Evolutionary conservation across 176 grass and related monocot genomes (phyloP).

Genomic region (Melocanna baccifera): DNA sequence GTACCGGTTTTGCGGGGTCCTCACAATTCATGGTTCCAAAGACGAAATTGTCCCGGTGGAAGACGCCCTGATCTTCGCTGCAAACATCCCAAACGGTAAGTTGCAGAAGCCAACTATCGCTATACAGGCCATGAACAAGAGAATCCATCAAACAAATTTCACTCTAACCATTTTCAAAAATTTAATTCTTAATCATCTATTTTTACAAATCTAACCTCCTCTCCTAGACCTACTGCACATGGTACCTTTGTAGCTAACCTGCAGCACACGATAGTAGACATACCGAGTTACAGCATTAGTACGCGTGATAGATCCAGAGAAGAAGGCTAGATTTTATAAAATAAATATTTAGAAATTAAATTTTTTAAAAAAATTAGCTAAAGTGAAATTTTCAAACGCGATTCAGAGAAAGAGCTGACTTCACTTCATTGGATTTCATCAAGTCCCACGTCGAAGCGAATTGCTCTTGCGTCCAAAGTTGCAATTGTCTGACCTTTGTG

Average conservation of each 20-base stretch:
- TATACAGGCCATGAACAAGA: slow-evolving; percentile 56
- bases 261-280: fast-evolving
- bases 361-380: no score
- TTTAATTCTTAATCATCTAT: no score
- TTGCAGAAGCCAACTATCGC: slow-evolving; percentile 66
- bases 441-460: slow-evolving; percentile 2
- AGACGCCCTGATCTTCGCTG: slow-evolving; percentile 69
- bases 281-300: no score
- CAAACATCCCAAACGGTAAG: slow-evolving; percentile 62
- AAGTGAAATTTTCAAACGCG: no score
- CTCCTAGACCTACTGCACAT: no score
- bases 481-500: not conserved
- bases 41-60: slow-evolving; percentile 64
- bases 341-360: no score
- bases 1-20: slow-evolving; percentile 38
- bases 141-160: not conserved
- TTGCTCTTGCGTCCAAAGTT: slow-evolving; percentile 44
- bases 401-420: slow-evolving; percentile 33
- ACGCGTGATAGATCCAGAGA: no score
- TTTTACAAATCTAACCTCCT: no score
- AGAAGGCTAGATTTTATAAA: no score
- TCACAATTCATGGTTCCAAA: slow-evolving; percentile 73
- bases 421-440: slow-evolving; percentile 52
- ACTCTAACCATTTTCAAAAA: no score
- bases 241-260: no score